Conservation (phyloP, 2,329 filamentous ascomycete species). For the Fusarium sp. region DNA sequence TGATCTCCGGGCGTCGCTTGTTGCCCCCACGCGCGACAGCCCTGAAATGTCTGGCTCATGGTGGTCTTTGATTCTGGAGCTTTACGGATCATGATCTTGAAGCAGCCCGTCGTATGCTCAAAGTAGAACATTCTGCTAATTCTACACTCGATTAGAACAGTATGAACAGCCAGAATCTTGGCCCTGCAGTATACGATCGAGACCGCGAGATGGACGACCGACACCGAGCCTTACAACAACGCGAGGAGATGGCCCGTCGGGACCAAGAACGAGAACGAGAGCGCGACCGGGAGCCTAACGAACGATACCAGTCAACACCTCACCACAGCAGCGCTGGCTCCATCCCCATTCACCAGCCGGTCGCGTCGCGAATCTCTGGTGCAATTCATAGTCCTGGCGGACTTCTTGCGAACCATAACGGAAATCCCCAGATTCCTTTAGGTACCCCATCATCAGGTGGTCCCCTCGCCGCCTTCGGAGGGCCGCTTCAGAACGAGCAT, state of each 20-base stretch:
- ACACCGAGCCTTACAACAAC: slow-evolving; percentile 61
- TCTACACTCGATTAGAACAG: slow-evolving; percentile 39
- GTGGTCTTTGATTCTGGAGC: not conserved
- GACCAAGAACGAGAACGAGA: slow-evolving; percentile 64
- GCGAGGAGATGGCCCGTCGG: slow-evolving; percentile 61
- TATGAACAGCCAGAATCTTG: slow-evolving; percentile 63
- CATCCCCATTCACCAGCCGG: slow-evolving; percentile 93
- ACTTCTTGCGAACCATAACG: slow-evolving; percentile 80
- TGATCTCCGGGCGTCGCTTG: slow-evolving; percentile 41
- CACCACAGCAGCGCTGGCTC: slow-evolving; percentile 91
- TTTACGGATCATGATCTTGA: not conserved
- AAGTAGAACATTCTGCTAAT: slow-evolving; percentile 29
- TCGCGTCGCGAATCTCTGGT: slow-evolving; percentile 82
- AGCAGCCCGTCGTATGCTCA: slow-evolving; percentile 3
- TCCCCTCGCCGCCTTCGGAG: slow-evolving; percentile 65
- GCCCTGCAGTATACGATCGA: slow-evolving; percentile 60
- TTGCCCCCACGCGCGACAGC: slow-evolving; percentile 11
- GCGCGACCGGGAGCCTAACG: slow-evolving; percentile 71
- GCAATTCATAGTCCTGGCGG: slow-evolving; percentile 94
- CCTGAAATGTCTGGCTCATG: not conserved
- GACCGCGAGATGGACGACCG: slow-evolving; percentile 64
- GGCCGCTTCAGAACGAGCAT: slow-evolving; percentile 66
- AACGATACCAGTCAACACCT: slow-evolving; percentile 74
- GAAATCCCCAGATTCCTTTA: slow-evolving; percentile 66
- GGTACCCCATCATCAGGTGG: slow-evolving; percentile 64